Conservation (phyloP, 1,139 yeast genomes). For the Candida smagusa region DNA sequence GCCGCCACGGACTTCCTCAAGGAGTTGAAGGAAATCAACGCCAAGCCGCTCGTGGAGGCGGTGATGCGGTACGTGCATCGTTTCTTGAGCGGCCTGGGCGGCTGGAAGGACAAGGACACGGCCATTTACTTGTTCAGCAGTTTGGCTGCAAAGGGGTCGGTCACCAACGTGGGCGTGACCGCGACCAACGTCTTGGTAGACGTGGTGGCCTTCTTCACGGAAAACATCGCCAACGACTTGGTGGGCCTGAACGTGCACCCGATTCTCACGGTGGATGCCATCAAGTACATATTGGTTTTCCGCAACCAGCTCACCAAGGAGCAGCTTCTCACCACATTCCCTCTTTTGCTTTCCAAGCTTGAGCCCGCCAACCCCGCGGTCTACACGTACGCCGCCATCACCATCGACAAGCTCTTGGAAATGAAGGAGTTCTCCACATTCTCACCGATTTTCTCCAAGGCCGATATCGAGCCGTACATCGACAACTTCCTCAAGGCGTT, state of each 20-base stretch:
- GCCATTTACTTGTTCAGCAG: conserved; percentile 85
- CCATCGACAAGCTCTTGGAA: conserved; percentile 83
- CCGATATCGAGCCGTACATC: conserved; percentile 55
- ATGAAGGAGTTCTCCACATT: conserved; percentile 52
- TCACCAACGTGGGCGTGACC: conserved; percentile 84
- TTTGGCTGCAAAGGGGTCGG: conserved; percentile 84
- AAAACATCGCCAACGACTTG: conserved; percentile 79
- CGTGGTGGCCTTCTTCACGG: conserved; percentile 79
- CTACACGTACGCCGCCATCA: conserved; percentile 89
- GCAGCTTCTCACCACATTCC: conserved; percentile 76
- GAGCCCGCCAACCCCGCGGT: conserved; percentile 68
- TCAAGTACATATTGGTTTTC: conserved; percentile 83
- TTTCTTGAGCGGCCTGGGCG: conserved; percentile 48
- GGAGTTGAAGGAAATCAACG: conserved; percentile 79
- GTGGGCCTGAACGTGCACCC: conserved; percentile 52
- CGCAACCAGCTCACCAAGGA: conserved; percentile 89
- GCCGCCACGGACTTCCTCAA: conserved; percentile 88
- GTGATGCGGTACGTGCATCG: conserved; percentile 75
- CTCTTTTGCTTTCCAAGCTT: conserved; percentile 72
- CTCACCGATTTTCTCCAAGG: conserved; percentile 60
- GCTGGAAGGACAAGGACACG: conserved; percentile 85
- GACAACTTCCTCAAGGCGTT: conserved; percentile 58
- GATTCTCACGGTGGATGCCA: conserved; percentile 86
- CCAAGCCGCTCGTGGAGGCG: conserved; percentile 67
- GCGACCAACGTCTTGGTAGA: conserved; percentile 82